These are phyloP conservation scores for Fraxinus sp. DNA, from an alignment of 305 asterid species.

Conservation along the genomic window DNA sequence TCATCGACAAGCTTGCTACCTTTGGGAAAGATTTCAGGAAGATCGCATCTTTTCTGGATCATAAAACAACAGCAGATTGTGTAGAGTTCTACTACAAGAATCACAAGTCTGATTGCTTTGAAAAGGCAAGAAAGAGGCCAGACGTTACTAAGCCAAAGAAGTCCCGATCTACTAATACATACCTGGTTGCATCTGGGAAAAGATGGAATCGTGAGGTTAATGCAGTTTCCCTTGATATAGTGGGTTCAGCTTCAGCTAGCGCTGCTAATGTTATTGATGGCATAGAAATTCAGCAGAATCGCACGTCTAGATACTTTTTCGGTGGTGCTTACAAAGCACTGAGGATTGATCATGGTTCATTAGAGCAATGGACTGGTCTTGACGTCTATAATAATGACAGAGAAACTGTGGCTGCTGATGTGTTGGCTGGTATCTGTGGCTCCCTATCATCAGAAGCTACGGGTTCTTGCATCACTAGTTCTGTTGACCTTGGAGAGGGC, in stretches of 20 bases:
- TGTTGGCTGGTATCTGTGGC: conserved; percentile 93
- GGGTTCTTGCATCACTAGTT: conserved; percentile 93
- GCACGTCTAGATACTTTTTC: conserved; percentile 39
- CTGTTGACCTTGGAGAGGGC: conserved; percentile 75
- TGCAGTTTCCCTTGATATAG: conserved; percentile 80
- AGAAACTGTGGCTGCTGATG: conserved; percentile 91
- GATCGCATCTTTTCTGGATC: conserved; percentile 78
- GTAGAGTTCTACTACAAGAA: conserved; percentile 94
- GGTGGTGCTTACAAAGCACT: conserved; percentile 42
- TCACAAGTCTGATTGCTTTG: conserved; percentile 80
- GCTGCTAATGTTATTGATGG: conserved; percentile 57
- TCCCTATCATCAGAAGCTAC: conserved; percentile 93
- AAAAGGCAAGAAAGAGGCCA: conserved; percentile 65
- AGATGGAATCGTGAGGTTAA: conserved; percentile 78
- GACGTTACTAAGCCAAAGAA: conserved; percentile 58
- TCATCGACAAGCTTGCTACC: conserved; percentile 69
- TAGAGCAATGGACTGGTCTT: conserved; percentile 56
- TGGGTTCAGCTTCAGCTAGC: conserved; percentile 76
- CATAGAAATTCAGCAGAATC: conserved; percentile 46
- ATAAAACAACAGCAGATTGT: conserved; percentile 87
- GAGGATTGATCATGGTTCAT: conserved; percentile 38
- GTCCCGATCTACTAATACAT: conserved; percentile 53
- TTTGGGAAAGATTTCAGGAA: conserved; percentile 76
- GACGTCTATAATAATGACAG: conserved; percentile 59
- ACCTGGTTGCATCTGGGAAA: conserved; percentile 78